Conservation (phyloP, 495 filamentous ascomycete species). For the Xylaria sp. region DNA sequence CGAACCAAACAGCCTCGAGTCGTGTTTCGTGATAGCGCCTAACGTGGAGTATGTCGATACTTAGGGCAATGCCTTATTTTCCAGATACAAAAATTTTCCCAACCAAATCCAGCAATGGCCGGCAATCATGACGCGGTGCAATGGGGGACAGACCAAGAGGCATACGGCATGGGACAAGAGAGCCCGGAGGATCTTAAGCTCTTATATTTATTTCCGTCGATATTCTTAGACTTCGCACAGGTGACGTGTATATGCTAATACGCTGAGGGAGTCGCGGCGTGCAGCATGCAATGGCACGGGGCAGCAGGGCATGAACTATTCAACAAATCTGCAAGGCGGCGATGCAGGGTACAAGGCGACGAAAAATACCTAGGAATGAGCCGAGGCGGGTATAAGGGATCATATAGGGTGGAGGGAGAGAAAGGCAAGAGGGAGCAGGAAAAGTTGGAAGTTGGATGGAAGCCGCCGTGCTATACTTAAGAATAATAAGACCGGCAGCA, state of each 20-base stretch:
- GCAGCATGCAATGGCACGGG: neutral
- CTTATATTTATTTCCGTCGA: neutral
- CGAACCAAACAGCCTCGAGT: constrained; percentile 22
- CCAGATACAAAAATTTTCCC: constrained; percentile 11
- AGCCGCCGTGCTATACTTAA: neutral
- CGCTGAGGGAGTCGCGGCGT: neutral
- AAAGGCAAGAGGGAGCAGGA: neutral
- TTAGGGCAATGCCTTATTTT: neutral
- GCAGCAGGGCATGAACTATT: neutral
- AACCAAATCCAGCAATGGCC: constrained; percentile 16
- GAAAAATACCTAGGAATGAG: too few relatives aligned
- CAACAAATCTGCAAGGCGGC: neutral
- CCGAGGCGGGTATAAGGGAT: neutral
- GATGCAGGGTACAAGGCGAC: neutral
- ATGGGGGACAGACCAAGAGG: too few relatives aligned
- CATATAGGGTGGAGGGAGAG: neutral
- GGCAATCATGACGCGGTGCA: constrained; percentile 19
- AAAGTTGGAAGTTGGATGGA: constrained; percentile 10
- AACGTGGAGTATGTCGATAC: neutral
- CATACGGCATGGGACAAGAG: neutral
- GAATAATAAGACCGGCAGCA: constrained; percentile 15
- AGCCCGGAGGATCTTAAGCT: constrained; percentile 1
- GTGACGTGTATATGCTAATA: neutral
- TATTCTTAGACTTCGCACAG: neutral
- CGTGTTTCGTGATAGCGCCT: neutral